These are phyloP conservation scores for Penicillium macrosclerotiorum DNA, from an alignment of 495 filamentous ascomycete species.

Conservation along the genomic window DNA sequence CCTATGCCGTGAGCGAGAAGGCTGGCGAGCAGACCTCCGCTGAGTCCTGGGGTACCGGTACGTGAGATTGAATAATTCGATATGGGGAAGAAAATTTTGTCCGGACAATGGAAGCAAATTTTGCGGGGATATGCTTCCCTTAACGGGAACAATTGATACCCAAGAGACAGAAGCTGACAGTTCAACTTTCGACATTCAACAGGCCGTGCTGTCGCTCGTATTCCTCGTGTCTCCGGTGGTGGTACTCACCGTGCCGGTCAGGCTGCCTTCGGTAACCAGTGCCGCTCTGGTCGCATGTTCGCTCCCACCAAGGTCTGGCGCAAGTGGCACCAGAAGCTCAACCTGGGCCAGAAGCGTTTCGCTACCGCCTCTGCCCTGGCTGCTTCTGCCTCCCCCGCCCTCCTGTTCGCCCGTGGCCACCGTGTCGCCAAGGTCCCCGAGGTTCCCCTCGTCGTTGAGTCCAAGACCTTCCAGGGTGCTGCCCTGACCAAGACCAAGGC, in stretches of 20 bases:
- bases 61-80: conserved; percentile 44
- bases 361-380: conserved; percentile 95
- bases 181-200: conserved; percentile 12
- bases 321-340: conserved; percentile 99
- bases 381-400: conserved; percentile 89
- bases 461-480: conserved; percentile 73
- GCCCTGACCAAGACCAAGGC: conserved; percentile 84
- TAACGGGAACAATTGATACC: conserved; percentile 1
- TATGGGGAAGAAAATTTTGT: conserved; percentile 10
- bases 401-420: conserved; percentile 96
- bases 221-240: conserved; percentile 99
- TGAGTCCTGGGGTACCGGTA: conserved; percentile 99
- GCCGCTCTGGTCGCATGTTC: conserved; percentile 99
- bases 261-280: conserved; percentile 99
- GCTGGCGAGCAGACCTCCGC: conserved; percentile 99
- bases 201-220: conserved; percentile 99
- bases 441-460: conserved; percentile 93
- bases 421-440: conserved; percentile 87
- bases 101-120: conserved; percentile 8
- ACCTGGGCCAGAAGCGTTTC: conserved; percentile 95
- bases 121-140: neutral
- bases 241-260: conserved; percentile 99
- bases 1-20: conserved; percentile 99
- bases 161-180: conserved; percentile 22
- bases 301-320: conserved; percentile 99